A percentile compares a stretch with the other conserved stretches of the same genome.
phyloP scores from a whole-genome alignment of 2,329 filamentous ascomycete species.

The Beauveria bassiana region DNA sequence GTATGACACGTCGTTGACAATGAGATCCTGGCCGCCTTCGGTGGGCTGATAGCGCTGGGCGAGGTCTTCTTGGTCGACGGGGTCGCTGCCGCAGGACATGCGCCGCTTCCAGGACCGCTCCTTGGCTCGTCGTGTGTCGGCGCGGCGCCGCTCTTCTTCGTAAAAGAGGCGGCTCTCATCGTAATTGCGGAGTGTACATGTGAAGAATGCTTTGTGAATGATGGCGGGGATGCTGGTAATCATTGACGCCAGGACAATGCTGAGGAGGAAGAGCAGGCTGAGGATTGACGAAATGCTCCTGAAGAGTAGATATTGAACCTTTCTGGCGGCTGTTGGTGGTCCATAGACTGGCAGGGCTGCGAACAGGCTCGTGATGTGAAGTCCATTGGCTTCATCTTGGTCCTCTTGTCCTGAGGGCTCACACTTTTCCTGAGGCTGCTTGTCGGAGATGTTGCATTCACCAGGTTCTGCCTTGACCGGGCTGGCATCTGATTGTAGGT shows the following conservation, averaged over 20 bases:
- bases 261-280: conserved; percentile 67
- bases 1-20: conserved; percentile 73
- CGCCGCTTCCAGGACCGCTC: conserved; percentile 55
- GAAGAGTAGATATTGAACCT: conserved; percentile 59
- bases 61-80: conserved; percentile 33
- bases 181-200: conserved; percentile 51
- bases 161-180: conserved; percentile 58
- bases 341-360: conserved; percentile 60
- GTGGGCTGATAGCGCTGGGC: conserved; percentile 59
- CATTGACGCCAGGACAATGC: conserved; percentile 67
- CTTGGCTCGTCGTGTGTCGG: conserved; percentile 46
- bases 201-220: conserved; percentile 40
- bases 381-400: neutral
- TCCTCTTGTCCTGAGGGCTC: neutral
- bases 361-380: conserved; percentile 4
- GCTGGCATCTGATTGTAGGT: neutral
- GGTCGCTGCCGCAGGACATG: conserved; percentile 24
- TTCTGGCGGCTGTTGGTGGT: conserved; percentile 58
- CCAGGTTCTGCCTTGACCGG: neutral
- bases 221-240: conserved; percentile 56
- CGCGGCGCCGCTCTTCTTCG: conserved; percentile 60
- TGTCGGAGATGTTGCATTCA: neutral
- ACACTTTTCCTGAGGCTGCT: neutral
- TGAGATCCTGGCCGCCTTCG: conserved; percentile 71
- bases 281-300: conserved; percentile 64